Percentiles rank a stretch among this genome's conserved stretches.
These are phyloP conservation scores for Acanthamoeba royreba DNA, from an alignment of 208 protist species.

Conservation along the genomic window DNA sequence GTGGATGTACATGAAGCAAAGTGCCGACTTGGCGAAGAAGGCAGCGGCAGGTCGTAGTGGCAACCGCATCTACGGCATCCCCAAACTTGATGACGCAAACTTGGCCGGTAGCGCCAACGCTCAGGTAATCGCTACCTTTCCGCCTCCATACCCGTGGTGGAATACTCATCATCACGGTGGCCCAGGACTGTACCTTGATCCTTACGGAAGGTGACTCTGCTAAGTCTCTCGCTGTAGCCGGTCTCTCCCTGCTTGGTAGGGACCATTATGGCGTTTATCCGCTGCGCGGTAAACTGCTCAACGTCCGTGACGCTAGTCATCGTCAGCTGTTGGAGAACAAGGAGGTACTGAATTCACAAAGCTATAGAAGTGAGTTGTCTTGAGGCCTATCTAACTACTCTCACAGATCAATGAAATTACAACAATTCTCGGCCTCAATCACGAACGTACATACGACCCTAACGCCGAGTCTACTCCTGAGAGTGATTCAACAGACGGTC, in stretches of 20 bases:
- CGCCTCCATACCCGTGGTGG: not conserved
- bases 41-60: slow-evolving; percentile 76
- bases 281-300: slow-evolving; percentile 96
- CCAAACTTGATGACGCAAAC: slow-evolving; percentile 99
- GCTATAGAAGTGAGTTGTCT: no score
- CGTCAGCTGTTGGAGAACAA: slow-evolving; percentile 91
- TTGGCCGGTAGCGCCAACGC: slow-evolving; percentile 94
- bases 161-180: not conserved
- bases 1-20: slow-evolving; percentile 94
- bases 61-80: slow-evolving; percentile 91
- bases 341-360: not conserved
- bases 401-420: slow-evolving; percentile 91
- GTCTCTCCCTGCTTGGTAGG: slow-evolving; percentile 96
- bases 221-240: slow-evolving; percentile 85
- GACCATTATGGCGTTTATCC: slow-evolving; percentile 99
- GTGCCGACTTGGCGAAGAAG: slow-evolving; percentile 84
- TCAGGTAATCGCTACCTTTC: not conserved
- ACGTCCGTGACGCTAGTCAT: slow-evolving; percentile 96
- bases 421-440: slow-evolving; percentile 87
- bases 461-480: not conserved
- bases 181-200: slow-evolving; percentile 97
- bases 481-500: slow-evolving; percentile 62
- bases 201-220: slow-evolving; percentile 99
- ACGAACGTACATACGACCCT: slow-evolving; percentile 74
- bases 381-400: no score